Evolutionary conservation across 495 filamentous ascomycete species (phyloP).

Genomic region (Hyaloscypha finlandica): DNA sequence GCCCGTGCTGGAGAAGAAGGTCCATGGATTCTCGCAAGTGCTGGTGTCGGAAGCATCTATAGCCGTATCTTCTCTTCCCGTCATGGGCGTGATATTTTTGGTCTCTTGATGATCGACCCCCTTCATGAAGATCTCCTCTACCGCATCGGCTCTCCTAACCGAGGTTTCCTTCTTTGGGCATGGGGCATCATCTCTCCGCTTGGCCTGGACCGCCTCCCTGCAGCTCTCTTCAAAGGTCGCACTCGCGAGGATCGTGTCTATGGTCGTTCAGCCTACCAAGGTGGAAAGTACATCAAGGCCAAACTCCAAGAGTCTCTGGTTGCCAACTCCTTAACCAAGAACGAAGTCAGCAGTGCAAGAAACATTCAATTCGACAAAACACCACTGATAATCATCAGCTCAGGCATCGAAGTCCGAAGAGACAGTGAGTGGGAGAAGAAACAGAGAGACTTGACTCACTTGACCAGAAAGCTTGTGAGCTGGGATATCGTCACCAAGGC

Average conservation of each 20-base stretch:
- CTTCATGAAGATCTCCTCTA: slow-evolving; percentile 82
- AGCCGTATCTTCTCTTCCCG: slow-evolving; percentile 85
- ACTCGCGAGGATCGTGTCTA: slow-evolving; percentile 82
- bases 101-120: slow-evolving; percentile 83
- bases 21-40: slow-evolving; percentile 69
- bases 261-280: slow-evolving; percentile 75
- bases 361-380: slow-evolving; percentile 74
- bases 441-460: slow-evolving; percentile 77
- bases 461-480: slow-evolving; percentile 72
- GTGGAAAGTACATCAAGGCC: slow-evolving; percentile 78
- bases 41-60: slow-evolving; percentile 82
- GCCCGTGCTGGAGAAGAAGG: slow-evolving; percentile 77
- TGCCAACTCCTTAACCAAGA: slow-evolving; percentile 75
- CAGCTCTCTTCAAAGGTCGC: slow-evolving; percentile 77
- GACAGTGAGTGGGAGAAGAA: slow-evolving; percentile 73
- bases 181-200: slow-evolving; percentile 82
- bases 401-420: slow-evolving; percentile 55
- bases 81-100: slow-evolving; percentile 68
- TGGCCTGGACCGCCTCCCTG: slow-evolving; percentile 75
- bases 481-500: slow-evolving; percentile 89
- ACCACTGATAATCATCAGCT: slow-evolving; percentile 80
- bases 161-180: slow-evolving; percentile 84
- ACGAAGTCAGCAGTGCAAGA: slow-evolving; percentile 73
- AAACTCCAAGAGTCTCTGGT: slow-evolving; percentile 93
- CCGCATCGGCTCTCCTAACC: slow-evolving; percentile 61